Base-by-base conservation (phyloP, 306 rosid species). In the Pueraria montana region DNA sequence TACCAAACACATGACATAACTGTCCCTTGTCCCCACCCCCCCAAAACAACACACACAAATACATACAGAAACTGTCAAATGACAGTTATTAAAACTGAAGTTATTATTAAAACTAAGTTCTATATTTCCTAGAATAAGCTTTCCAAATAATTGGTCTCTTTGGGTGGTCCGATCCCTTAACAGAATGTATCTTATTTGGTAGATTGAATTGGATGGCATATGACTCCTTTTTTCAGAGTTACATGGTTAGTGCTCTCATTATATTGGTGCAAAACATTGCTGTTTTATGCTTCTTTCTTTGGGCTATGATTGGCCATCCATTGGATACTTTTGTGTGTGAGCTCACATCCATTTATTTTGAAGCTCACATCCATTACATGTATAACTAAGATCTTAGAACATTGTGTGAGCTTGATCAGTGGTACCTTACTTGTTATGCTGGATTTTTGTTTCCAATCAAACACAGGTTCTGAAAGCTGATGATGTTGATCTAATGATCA, bases 401-500 rank as follows among this genome's bases (percentile, higher is more conserved):
- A 58, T 11, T 24, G 67, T 61, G 40, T 4, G 10, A 38, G 43
- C 43, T 50, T 58, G 24, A 40, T 40, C 26, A 40, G 24, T 14
- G 11, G 16, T 52, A 20, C 38, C 4, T 10, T 10, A 24, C 17
- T 45, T 50, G 67, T 2, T 17, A 10, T 68, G 42, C 20, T 76
- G 77, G 72, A 23, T 40, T 63, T 34, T 26, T 69, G 5, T 79
- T 13, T 63, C 11, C 63, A 80, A 80, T 42, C 17, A 42, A 69
- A 43, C 78, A n/a, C 62, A 92, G 97, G 94, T 94, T 74, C 61
- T 91, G 82, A 94, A 90, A 88, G 94, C 86, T 45, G 94, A 91
- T n/a, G 97, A 92, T 72, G 97, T 92, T 55, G 94, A 94, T 84
- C 56, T 88, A 86, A 86, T 77, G 90, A 84, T 91, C 68, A 83